Evolutionary conservation across 441 rosid genomes (phyloP), one percentile per base, ranked within the genome.

Genomic region (Syzygium syzygioides): DNA sequence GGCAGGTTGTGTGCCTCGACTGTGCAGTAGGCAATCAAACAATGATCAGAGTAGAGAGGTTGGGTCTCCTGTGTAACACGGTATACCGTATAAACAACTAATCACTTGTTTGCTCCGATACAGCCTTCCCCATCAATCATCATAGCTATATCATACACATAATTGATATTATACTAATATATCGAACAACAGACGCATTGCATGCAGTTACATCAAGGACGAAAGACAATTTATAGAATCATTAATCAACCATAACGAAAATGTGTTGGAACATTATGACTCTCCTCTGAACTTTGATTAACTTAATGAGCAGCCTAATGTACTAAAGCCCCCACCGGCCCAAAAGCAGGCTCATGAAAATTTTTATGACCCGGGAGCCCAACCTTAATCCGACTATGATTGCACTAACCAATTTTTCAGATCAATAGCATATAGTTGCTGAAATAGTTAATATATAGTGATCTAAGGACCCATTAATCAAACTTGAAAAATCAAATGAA

Each of bases 91-190:
- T 30, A 64, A 64, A 37, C 6, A 30, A 64, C 3, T 34, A 64
- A 17, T 64, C 41, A 64, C 41, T 8, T 30, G 6, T 30, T 64
- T 15, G 14, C 0, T 28, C 2, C 1, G 10, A 2, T 30, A 64
- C 30, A 17, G 2, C 34, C 41, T 15, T 15, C 4, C 8, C 19
- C 1, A 17, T 64, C 0, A 4, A 1, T 64, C 0, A 1, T 0
- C 34, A 30, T 64, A 15, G 13, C 34, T 64, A 64, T 64, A 64
- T 64, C 23, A 64, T 30, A 30, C 41, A 10, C 41, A 64, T 3
- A 15, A 30, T 30, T 5, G 15, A 15, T 64, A 30, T 17, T 11
- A 9, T 37, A 30, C 32, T 3, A 1, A 64, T 0, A 4, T 32
- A 64, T 30, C 0, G 4, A 8, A 30, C 76, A 30, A 30, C 8